Percentiles rank a stretch among this genome's conserved stretches.
Conservation (phyloP, 23 red algal species). For the Gracilaria domingensis region DNA sequence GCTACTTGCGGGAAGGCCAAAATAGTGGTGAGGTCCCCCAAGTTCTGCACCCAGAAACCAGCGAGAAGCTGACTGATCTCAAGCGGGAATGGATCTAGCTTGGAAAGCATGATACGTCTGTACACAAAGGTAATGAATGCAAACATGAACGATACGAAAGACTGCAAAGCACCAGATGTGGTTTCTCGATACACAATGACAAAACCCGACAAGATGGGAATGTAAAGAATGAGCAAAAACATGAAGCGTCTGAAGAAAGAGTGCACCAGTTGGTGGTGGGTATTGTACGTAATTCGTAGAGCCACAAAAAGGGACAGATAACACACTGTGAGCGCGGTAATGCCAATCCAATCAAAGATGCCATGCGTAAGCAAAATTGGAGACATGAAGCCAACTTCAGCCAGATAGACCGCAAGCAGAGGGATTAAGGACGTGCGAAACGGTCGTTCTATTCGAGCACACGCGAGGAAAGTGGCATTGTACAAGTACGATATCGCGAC, state of each 20-base stretch:
- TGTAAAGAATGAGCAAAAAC: slow-evolving; percentile 69
- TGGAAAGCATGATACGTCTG: slow-evolving; percentile 79
- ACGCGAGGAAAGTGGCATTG: slow-evolving; percentile 58
- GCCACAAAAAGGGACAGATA: slow-evolving; percentile 55
- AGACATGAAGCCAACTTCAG: slow-evolving; percentile 48
- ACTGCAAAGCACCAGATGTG: slow-evolving; percentile 24
- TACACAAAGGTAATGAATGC: slow-evolving; percentile 74
- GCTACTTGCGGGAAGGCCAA: slow-evolving; percentile 74
- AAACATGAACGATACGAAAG: slow-evolving; percentile 54
- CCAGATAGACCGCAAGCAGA: slow-evolving; percentile 55
- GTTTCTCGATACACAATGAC: slow-evolving; percentile 74
- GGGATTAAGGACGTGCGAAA: slow-evolving; percentile 67
- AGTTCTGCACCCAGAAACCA: slow-evolving; percentile 77
- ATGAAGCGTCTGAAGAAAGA: slow-evolving; percentile 75
- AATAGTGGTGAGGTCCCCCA: slow-evolving; percentile 56
- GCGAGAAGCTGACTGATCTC: slow-evolving; percentile 72
- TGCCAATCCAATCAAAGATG: slow-evolving; percentile 61
- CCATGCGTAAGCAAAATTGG: slow-evolving; percentile 57
- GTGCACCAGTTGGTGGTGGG: slow-evolving; percentile 25
- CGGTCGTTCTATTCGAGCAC: slow-evolving; percentile 45
- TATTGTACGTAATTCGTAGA: slow-evolving; percentile 31
- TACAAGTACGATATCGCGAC: slow-evolving; percentile 76
- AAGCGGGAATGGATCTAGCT: slow-evolving; percentile 72
- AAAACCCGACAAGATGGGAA: slow-evolving; percentile 55
- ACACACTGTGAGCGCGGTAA: slow-evolving; percentile 60